phyloP scores from a whole-genome alignment of 1,284 basidiomycete genomes.

The Chalciporus sp. region DNA sequence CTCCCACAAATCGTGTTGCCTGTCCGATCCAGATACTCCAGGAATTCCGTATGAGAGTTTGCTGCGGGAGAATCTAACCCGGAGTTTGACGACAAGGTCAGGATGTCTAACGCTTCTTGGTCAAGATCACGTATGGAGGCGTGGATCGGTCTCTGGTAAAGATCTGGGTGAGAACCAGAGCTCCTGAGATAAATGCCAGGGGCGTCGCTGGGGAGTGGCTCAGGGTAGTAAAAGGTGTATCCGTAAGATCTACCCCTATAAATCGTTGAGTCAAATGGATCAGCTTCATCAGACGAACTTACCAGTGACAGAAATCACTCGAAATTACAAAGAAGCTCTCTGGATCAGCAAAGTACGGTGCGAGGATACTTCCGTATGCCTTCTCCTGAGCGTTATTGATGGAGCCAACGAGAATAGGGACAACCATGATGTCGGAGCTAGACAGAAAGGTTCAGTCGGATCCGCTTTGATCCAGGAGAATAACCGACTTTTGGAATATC shows the following conservation, averaged over 20 bases:
- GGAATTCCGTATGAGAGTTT: constrained; percentile 66
- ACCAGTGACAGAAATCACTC: constrained; percentile 99
- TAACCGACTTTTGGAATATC: constrained; percentile 74
- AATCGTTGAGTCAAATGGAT: constrained; percentile 4
- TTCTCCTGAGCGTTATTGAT: constrained; percentile 65
- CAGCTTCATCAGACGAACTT: constrained; percentile 20
- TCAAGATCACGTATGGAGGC: constrained; percentile 78
- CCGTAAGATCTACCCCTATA: constrained; percentile 86
- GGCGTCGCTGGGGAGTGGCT: constrained; percentile 53
- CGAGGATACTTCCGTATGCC: constrained; percentile 70
- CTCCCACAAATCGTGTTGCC: constrained; percentile 97
- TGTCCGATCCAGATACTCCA: constrained; percentile 77
- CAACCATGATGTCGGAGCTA: constrained; percentile 76
- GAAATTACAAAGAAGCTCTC: constrained; percentile 91
- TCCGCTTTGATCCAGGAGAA: neutral
- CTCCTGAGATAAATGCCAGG: constrained; percentile 56
- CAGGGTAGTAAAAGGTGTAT: constrained; percentile 89
- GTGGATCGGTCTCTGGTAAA: constrained; percentile 58
- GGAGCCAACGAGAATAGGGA: constrained; percentile 92
- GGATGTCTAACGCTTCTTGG: constrained; percentile 75
- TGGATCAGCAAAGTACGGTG: constrained; percentile 75
- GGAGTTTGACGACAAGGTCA: constrained; percentile 57
- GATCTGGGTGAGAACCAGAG: constrained; percentile 40
- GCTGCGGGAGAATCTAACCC: constrained; percentile 39
- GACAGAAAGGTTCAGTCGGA: constrained; percentile 3